phyloP scores from a whole-genome alignment of 805 yeast species.

The Ogataea thermomethanolica region DNA sequence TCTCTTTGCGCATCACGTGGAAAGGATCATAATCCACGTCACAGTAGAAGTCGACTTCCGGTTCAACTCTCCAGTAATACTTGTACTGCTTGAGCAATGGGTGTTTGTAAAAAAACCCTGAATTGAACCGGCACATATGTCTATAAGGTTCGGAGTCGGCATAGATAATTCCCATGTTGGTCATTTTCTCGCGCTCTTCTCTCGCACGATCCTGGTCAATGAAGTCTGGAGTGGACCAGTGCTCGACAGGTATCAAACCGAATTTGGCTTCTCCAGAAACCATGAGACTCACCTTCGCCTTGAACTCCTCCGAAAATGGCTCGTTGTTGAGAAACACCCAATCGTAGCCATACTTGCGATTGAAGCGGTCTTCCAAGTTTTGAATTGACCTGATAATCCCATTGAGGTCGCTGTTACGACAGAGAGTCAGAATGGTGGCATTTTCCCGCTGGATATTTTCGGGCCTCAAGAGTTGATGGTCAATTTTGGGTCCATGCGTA shows the following conservation, averaged over 20 bases:
- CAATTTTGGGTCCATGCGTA: neutral
- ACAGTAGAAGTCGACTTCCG: slow-evolving; percentile 59
- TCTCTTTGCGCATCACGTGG: slow-evolving; percentile 49
- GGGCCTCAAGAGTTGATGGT: too few species aligned
- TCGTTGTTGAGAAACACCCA: slow-evolving; percentile 91
- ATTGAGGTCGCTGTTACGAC: slow-evolving; percentile 62
- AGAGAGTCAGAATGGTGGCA: slow-evolving; percentile 61
- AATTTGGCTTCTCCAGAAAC: slow-evolving; percentile 68
- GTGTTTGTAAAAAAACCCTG: slow-evolving; percentile 57
- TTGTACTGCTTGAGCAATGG: slow-evolving; percentile 54
- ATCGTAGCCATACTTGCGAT: slow-evolving; percentile 71
- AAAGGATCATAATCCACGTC: slow-evolving; percentile 64
- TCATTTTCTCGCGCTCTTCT: slow-evolving; percentile 55
- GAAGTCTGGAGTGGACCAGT: slow-evolving; percentile 85
- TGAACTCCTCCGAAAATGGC: slow-evolving; percentile 70
- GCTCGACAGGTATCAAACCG: slow-evolving; percentile 70
- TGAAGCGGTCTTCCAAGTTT: slow-evolving; percentile 76
- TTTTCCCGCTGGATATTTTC: slow-evolving; percentile 30
- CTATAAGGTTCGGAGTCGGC: slow-evolving; percentile 41
- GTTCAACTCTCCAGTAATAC: slow-evolving; percentile 78
- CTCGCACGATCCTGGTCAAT: slow-evolving; percentile 74
- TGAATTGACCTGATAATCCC: slow-evolving; percentile 61
- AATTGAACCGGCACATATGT: slow-evolving; percentile 46
- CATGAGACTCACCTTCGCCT: slow-evolving; percentile 44
- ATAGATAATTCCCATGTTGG: slow-evolving; percentile 36